Evolutionary conservation across 164 flowering plant species (phyloP).

Genomic region (Tetrastigma voinierianum): DNA sequence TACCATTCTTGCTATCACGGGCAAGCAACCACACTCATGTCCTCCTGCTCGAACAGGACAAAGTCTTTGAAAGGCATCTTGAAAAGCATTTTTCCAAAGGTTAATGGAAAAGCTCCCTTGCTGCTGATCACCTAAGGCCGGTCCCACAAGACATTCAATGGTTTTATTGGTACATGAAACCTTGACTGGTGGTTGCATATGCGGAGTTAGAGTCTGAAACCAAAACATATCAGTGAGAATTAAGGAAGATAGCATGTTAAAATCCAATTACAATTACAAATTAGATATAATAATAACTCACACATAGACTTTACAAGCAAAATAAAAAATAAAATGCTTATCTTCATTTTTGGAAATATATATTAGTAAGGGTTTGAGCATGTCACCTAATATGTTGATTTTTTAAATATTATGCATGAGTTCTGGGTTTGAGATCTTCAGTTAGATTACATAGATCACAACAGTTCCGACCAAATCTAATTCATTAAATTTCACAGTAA

Average conservation of each 20-base stretch:
- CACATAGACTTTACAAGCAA: too few species aligned
- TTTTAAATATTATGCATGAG: too few species aligned
- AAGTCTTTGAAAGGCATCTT: constrained; percentile 78
- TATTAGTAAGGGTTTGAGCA: too few species aligned
- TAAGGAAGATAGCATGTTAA: background rate
- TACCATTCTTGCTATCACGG: constrained; percentile 87
- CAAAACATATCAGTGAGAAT: constrained; percentile 3
- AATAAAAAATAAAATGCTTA: too few species aligned
- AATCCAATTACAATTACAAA: background rate
- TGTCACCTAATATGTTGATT: too few species aligned
- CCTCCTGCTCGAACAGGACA: constrained; percentile 95
- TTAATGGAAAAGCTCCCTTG: constrained; percentile 82
- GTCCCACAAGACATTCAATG: constrained; percentile 50
- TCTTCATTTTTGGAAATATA: too few species aligned
- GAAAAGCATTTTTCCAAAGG: constrained; percentile 87
- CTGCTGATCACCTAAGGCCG: constrained; percentile 74
- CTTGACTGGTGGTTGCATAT: constrained; percentile 78
- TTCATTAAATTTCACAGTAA: too few species aligned
- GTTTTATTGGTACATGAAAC: constrained; percentile 30
- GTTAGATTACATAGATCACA: too few species aligned
- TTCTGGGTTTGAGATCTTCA: too few species aligned
- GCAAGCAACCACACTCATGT: constrained; percentile 97
- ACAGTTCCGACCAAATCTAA: too few species aligned
- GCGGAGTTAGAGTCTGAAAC: constrained; percentile 80
- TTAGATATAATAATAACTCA: too few species aligned